Evolutionary conservation across 352 stramenopile species (phyloP).

Genomic region (Pythium angustatum): DNA sequence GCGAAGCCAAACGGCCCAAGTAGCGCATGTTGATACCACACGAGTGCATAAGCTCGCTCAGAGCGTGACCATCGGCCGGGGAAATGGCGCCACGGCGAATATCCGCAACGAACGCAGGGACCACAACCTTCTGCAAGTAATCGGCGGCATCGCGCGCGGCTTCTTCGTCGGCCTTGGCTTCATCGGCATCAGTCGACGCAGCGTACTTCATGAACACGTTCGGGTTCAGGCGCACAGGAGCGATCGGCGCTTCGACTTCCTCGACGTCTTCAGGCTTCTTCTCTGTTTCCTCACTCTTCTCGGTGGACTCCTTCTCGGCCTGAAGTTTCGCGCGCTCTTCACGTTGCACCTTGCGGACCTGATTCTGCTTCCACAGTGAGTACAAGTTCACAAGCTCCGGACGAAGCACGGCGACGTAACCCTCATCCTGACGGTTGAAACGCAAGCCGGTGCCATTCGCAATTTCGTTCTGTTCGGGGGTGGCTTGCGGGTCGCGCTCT

Average conservation of each 20-base stretch:
- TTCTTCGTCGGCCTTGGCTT: constrained; percentile 70
- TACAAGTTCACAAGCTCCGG: constrained; percentile 93
- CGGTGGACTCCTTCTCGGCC: constrained; percentile 29
- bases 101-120: constrained; percentile 83
- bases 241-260: constrained; percentile 50
- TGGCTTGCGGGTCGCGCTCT: constrained; percentile 21
- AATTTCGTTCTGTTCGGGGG: constrained; percentile 29
- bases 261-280: constrained; percentile 46
- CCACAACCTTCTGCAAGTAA: constrained; percentile 85
- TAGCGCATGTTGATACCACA: constrained; percentile 98
- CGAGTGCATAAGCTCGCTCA: constrained; percentile 95
- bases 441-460: constrained; percentile 47
- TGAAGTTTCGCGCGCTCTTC: constrained; percentile 47
- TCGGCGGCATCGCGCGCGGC: constrained; percentile 72
- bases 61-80: constrained; percentile 86
- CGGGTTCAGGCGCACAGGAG: constrained; percentile 74
- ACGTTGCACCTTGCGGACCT: constrained; percentile 57
- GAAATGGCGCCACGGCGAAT: constrained; percentile 82
- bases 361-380: constrained; percentile 89
- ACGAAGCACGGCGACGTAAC: constrained; percentile 89
- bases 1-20: constrained; percentile 89
- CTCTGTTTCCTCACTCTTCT: constrained; percentile 29
- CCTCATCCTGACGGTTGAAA: constrained; percentile 82
- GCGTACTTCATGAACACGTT: constrained; percentile 91
- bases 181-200: constrained; percentile 66